Conservation (phyloP, 75 land plant genomes). For the Cunninghamia lanceolata region DNA sequence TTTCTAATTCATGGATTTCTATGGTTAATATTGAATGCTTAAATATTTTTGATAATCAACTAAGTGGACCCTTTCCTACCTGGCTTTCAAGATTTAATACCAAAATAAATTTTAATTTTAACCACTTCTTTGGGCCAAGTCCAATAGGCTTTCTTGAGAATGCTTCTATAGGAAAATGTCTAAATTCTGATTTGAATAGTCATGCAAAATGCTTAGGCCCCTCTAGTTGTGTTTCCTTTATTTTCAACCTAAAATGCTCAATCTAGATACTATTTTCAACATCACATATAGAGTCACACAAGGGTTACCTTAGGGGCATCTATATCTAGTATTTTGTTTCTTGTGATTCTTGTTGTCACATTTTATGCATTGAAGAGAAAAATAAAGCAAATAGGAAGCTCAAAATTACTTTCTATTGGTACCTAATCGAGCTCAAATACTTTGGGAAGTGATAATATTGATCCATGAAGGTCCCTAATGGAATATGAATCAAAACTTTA, state of each 20-base stretch:
- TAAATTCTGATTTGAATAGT: not conserved
- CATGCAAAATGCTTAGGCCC: not conserved
- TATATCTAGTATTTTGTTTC: not conserved
- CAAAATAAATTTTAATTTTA: not conserved
- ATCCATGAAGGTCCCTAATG: slow-evolving; percentile 21
- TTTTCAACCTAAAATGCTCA: slow-evolving; percentile 5
- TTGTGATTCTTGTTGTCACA: too few species aligned
- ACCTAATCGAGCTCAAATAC: not conserved
- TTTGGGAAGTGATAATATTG: not conserved
- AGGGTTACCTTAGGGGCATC: not conserved
- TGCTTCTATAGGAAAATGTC: not conserved
- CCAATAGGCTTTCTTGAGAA: not conserved
- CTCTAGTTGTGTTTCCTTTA: not conserved
- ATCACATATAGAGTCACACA: not conserved
- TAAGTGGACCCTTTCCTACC: slow-evolving; percentile 8
- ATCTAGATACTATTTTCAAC: not conserved
- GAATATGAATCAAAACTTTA: slow-evolving; percentile 61
- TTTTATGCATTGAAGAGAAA: not conserved
- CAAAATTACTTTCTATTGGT: not conserved
- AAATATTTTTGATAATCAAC: not conserved
- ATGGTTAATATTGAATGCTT: not conserved
- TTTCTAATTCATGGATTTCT: not conserved
- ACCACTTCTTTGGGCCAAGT: not conserved
- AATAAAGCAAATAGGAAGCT: not conserved
- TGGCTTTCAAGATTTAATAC: not conserved